Base-by-base conservation (phyloP, 2,329 filamentous ascomycete genomes). In the Epichloe sylvatica region DNA sequence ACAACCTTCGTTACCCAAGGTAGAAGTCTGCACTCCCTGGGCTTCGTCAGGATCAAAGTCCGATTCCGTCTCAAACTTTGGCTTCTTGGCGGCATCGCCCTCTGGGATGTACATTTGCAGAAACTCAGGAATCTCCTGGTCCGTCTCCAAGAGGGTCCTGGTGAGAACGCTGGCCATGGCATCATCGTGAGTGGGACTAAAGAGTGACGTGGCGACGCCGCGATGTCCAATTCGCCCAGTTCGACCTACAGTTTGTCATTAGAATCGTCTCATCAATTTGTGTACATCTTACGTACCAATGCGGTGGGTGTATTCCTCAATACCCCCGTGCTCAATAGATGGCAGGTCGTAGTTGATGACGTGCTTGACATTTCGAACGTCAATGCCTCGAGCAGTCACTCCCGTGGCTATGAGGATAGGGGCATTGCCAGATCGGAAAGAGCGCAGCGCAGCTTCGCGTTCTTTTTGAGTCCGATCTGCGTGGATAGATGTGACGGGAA, bases 271-370 rank as follows among this genome's bases (percentile, higher is more conserved):
- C 21, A 37, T 12, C 23, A 17, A 40, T 25, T 15, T 17, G 7
- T 7, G 7, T 8, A 34, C 23, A 45, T 45, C 36, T 12, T 23
- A 61, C 74, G 67, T 78, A 87, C 85, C 92, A 62, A 97, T 97
- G 12, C 92, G 87, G 62, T 98, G 92, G 25, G 85, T 81, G 59
- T 97, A 98, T 64, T 97, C 92, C 45, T 86, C 81, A 50, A 96
- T 94, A 2, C 90, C 91, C n/a, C 88, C 89, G 57, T 91, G 76
- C 1, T 80, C 71, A 41, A 73, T 68, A 5, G 74, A 80, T 0
- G 91, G 91, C 2, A 97, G 71, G 53, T 97, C 90, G 58, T 82
- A 97, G 68, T 98, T 97, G 74, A 98, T 83, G 52, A 98, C 85
- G 55, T 95, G 88, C 71, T 83, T 80, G 5, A 97, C 83, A 55